phyloP scores from a whole-genome alignment of 2,329 filamentous ascomycete species.

The Clarireedia sp. region DNA sequence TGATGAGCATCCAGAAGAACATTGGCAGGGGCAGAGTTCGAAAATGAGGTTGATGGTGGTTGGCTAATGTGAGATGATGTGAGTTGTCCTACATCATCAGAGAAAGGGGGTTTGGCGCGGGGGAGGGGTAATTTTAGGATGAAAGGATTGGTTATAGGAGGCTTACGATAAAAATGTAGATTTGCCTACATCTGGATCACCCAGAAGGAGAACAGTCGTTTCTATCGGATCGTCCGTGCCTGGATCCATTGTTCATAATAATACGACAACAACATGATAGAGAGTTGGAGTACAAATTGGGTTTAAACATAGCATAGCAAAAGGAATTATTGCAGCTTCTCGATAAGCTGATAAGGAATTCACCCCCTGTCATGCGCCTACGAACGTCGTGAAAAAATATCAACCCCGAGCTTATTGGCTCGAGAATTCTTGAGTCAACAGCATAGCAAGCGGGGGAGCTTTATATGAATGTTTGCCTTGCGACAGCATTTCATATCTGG shows the following conservation, averaged over 20 bases:
- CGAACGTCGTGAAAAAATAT: neutral
- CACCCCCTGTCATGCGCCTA: neutral
- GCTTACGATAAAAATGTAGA: constrained; percentile 55
- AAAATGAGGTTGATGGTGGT: constrained; percentile 15
- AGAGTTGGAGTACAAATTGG: too few species aligned
- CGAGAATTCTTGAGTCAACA: constrained; percentile 1
- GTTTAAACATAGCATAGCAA: too few species aligned
- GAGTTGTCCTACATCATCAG: constrained; percentile 33
- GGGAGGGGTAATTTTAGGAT: neutral
- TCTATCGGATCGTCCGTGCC: constrained; percentile 32
- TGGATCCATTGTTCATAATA: constrained; percentile 14
- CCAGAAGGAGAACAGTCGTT: constrained; percentile 49
- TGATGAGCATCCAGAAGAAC: constrained; percentile 51
- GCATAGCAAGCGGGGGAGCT: neutral
- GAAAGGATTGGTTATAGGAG: neutral
- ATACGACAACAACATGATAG: neutral
- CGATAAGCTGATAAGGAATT: constrained; percentile 8
- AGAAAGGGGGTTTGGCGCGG: neutral
- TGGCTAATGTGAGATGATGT: constrained; percentile 24
- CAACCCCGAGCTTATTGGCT: neutral
- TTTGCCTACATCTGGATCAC: constrained; percentile 52
- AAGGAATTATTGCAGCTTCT: neutral
- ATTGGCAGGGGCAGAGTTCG: constrained; percentile 9
- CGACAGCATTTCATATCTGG: neutral
- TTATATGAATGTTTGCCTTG: constrained; percentile 3